These are phyloP conservation scores for Solanum pennellii DNA, from an alignment of 257 asterid genomes.

Conservation along the genomic window DNA sequence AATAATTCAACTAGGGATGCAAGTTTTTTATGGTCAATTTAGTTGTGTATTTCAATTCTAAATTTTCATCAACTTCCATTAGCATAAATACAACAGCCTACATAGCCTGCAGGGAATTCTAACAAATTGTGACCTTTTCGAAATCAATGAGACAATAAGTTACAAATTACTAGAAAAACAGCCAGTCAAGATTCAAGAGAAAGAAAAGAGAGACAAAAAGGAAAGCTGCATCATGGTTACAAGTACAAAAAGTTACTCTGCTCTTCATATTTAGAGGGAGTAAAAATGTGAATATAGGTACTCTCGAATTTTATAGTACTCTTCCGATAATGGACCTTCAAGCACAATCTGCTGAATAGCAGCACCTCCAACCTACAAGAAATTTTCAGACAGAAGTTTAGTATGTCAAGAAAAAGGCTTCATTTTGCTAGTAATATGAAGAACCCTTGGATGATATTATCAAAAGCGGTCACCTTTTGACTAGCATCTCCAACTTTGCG, in stretches of 20 bases:
- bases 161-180: background rate
- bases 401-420: background rate
- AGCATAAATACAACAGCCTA: background rate
- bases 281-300: slow-evolving; percentile 80
- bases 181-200: background rate
- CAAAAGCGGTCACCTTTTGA: slow-evolving; percentile 55
- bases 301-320: slow-evolving; percentile 73
- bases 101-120: background rate
- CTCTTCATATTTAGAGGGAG: slow-evolving; percentile 33
- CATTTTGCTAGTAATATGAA: background rate
- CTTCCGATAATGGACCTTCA: slow-evolving; percentile 93
- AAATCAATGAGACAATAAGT: background rate
- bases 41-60: background rate
- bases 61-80: background rate
- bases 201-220: background rate
- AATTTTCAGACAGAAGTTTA: background rate
- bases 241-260: background rate
- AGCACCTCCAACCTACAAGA: slow-evolving; percentile 61
- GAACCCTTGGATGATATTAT: background rate
- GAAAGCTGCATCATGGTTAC: background rate
- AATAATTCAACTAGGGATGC: background rate
- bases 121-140: background rate
- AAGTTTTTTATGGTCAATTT: background rate
- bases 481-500: slow-evolving; percentile 90
- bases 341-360: slow-evolving; percentile 76